Evolutionary conservation across 2,329 filamentous ascomycete genomes (phyloP).

Genomic region (Stemphylium beticola): DNA sequence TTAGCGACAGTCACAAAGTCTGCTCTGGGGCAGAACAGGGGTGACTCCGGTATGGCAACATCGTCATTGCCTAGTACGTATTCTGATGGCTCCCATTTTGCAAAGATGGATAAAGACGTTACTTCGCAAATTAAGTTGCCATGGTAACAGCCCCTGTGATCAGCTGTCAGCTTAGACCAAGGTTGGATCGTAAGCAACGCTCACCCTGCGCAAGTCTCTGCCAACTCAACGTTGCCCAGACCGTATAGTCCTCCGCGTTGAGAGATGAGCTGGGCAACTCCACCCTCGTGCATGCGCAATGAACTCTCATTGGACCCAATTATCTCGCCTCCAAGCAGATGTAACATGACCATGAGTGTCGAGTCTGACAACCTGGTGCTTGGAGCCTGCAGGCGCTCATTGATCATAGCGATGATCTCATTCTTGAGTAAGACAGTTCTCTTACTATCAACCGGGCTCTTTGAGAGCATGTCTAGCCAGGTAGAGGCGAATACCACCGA

Average conservation of each 20-base stretch:
- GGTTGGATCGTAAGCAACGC: background rate
- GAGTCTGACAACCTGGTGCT: constrained; percentile 23
- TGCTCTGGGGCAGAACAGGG: constrained; percentile 36
- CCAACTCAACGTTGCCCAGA: constrained; percentile 23
- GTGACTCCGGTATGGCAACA: constrained; percentile 40
- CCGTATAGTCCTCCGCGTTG: constrained; percentile 30
- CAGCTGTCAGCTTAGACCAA: constrained; percentile 9
- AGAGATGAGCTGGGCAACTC: constrained; percentile 31
- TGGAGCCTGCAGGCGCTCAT: constrained; percentile 23
- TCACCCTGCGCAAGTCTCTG: constrained; percentile 32
- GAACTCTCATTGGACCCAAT: constrained; percentile 39
- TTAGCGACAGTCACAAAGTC: constrained; percentile 28
- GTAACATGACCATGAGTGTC: constrained; percentile 39
- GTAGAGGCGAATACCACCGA: constrained; percentile 30
- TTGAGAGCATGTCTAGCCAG: constrained; percentile 39
- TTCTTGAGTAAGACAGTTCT: constrained; percentile 34
- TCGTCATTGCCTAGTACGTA: constrained; percentile 1
- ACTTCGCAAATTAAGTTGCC: constrained; percentile 39
- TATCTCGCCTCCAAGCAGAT: constrained; percentile 41
- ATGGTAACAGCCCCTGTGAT: constrained; percentile 30
- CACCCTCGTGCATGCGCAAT: constrained; percentile 30
- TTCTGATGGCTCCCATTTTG: constrained; percentile 15
- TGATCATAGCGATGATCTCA: constrained; percentile 37
- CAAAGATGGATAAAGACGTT: constrained; percentile 24
- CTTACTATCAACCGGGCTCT: constrained; percentile 31